Percentiles rank a stretch among this genome's conserved stretches.
phyloP scores from a whole-genome alignment of 306 rosid species.

The Potentilla sterilis region DNA sequence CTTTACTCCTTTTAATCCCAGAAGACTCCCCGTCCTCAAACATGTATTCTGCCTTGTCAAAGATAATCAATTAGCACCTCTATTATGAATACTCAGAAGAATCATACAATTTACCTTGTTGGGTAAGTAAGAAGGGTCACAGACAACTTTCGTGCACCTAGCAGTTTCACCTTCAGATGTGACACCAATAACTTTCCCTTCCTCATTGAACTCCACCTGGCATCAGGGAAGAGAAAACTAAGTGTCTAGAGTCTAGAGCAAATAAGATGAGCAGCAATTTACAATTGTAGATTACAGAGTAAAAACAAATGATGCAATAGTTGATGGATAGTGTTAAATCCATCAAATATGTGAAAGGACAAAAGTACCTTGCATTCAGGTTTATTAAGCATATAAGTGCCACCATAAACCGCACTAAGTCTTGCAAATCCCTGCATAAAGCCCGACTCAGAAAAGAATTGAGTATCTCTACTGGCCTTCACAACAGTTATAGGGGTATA shows the following conservation, averaged over 20 bases:
- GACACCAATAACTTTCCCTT: constrained; percentile 83
- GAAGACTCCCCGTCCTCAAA: background rate
- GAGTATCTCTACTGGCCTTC: background rate
- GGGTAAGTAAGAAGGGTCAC: constrained; percentile 95
- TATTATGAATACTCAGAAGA: background rate
- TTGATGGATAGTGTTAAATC: background rate
- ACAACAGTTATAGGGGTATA: background rate
- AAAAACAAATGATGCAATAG: constrained; percentile 15
- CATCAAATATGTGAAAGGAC: constrained; percentile 9
- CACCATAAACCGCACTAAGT: constrained; percentile 98
- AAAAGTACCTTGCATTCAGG: constrained; percentile 90
- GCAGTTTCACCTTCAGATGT: constrained; percentile 99
- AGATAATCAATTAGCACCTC: background rate
- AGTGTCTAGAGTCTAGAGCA: background rate
- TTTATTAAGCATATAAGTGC: constrained; percentile 95
- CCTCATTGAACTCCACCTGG: constrained; percentile 88
- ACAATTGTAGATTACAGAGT: background rate
- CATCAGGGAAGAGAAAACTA: constrained; percentile 31
- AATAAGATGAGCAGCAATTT: background rate
- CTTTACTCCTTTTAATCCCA: background rate
- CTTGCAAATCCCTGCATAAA: constrained; percentile 84
- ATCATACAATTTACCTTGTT: constrained; percentile 52
- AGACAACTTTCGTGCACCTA: constrained; percentile 85
- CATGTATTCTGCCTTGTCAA: background rate
- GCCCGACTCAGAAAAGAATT: background rate